These are phyloP conservation scores for Xenoacremonium recifei DNA, from an alignment of 2,329 filamentous ascomycete genomes.

Conservation along the genomic window DNA sequence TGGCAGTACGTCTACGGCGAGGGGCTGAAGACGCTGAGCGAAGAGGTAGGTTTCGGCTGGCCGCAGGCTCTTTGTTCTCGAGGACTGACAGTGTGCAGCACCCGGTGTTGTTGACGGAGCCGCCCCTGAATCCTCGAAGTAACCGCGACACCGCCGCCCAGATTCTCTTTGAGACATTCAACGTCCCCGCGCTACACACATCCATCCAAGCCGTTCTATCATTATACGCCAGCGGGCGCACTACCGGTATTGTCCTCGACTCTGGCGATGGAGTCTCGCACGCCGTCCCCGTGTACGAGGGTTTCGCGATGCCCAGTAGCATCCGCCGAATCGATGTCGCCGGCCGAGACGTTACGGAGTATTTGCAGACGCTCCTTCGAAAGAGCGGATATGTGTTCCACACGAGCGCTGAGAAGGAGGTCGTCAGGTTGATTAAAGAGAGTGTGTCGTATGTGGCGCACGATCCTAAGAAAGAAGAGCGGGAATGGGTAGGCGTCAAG, in stretches of 20 bases:
- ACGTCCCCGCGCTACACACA: constrained; percentile 92
- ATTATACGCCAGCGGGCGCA: constrained; percentile 91
- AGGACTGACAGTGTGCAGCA: constrained; percentile 55
- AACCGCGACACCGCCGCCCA: constrained; percentile 97
- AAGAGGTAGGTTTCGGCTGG: constrained; percentile 64
- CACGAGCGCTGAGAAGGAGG: constrained; percentile 97
- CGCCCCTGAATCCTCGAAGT: constrained; percentile 88
- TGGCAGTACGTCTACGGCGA: constrained; percentile 98
- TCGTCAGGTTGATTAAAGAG: constrained; percentile 97
- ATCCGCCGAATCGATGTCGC: constrained; percentile 96
- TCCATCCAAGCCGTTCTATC: constrained; percentile 97
- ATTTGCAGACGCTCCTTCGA: constrained; percentile 84
- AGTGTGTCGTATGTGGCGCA: constrained; percentile 86
- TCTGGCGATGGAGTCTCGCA: constrained; percentile 96
- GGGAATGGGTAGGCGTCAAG: constrained; percentile 86
- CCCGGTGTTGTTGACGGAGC: constrained; percentile 92
- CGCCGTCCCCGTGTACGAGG: constrained; percentile 95
- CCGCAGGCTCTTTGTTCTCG: background rate
- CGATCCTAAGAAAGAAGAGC: constrained; percentile 91
- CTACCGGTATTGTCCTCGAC: constrained; percentile 93
- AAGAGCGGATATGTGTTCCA: constrained; percentile 95
- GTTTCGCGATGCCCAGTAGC: constrained; percentile 93
- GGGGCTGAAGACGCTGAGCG: constrained; percentile 92
- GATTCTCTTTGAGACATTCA: constrained; percentile 98
- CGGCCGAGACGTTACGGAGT: constrained; percentile 91